Base-by-base conservation (phyloP, 768 basidiomycete genomes). In the Lactarius psammicola region DNA sequence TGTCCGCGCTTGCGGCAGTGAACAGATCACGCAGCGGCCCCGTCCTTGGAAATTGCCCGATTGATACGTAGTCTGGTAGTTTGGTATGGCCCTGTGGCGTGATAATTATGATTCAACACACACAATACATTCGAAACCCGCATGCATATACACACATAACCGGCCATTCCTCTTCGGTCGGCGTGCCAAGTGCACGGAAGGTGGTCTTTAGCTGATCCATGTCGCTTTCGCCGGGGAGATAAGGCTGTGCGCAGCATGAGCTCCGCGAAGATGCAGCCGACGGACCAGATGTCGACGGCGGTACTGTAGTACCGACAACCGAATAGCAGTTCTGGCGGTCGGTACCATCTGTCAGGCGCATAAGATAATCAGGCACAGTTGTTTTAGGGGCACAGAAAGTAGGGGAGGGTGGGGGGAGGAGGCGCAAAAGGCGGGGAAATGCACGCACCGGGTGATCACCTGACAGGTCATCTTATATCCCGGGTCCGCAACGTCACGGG, bases 181-280 rank as follows among this genome's bases (percentile, higher is more conserved):
- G 97, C 10, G 96, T 95, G 0, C 97, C 97, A 30, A 99, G 82
- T 0, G 96, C 97, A 55, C 90, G 87, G 75, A 97, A 98, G 59
- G 87, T 95, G 40, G 90, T 93, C 75, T 95, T 95, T 36, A 99
- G 78, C 74, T 99, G 97, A 76, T 97, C 96, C 85, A 99, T 90
- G 75, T 98, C 97, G 59, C 87, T 90, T 70, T 97, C 95, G 20
- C 95, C 97, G 1, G 97, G 89, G 31, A 98, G 83, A 73, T 97
- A 99, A 2, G 97, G 97, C n/a, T 30, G 91, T 94, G 18, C 97
- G 87, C 38, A 98, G 80, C 90, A 98, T 96, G 59, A 98, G 84
- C 75, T 99, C 97, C 3, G 96, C 94, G 72, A 98, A 96, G 69
- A 99, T 99, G 69, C 95, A 97, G 0, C 96, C 96, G 4, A 97